Base-by-base conservation (phyloP, 2,329 filamentous ascomycete genomes). In the Periconia sp. region DNA sequence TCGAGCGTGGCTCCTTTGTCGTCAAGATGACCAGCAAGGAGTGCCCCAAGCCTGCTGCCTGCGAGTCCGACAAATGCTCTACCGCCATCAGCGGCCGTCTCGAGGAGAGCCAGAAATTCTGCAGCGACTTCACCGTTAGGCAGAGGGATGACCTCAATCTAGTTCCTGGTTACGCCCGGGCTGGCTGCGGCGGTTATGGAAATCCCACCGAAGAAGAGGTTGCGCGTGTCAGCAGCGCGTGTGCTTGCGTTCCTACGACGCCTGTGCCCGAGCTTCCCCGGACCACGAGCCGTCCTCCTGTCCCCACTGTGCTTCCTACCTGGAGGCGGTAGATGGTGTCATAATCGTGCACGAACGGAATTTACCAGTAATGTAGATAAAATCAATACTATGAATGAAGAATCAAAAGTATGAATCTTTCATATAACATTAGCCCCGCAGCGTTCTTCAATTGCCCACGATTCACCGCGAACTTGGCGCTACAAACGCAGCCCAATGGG, bases 1-100 rank as follows among this genome's bases (percentile, higher is more conserved):
- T 72, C 50, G 70, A 72, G 63, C 63, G 70, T 30, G 70, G 70
- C 20, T 64, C 56, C 2, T 72, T 67, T 31, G 64, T 71, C 14
- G 60, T 72, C 30, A 72, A 70, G 50, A 64, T 65, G 64, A 59
- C 61, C 0, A 55, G 53, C 45, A 65, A 64, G 19, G 52, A 60
- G 45, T 65, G 61, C 40, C 50, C 60, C 9, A 57, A 61, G 52
- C 64, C 62, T 1, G 53, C 58, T 5, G 64, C 65, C 10, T 65
- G 64, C 53, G 48, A 57, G 41, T 55, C 57, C 1, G 59, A 66
- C 33, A 35, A 31, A 5, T 66, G 64, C 27, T 49, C 64, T 2
- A 53, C 53, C 6, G 61, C 62, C 11, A 61, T 59, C 46, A 62
- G 58, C 17, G 55, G 64, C 15, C 53, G 64, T 15, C 50, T 66